phyloP scores from a whole-genome alignment of 768 basidiomycete species.

The Crepidotus variabilis region DNA sequence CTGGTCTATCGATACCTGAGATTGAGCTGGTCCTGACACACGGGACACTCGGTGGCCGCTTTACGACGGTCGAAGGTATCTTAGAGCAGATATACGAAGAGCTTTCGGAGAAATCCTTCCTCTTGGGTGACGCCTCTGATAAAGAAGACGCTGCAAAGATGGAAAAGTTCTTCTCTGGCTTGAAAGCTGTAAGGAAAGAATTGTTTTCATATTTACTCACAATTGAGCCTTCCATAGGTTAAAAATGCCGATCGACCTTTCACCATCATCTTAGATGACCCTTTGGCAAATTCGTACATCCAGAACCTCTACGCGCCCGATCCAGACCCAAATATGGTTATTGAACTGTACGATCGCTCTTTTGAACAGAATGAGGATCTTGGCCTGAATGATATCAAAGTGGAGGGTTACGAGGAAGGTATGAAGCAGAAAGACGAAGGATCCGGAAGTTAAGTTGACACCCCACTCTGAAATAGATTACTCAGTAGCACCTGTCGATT shows the following conservation, averaged over 20 bases:
- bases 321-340: slow-evolving; percentile 88
- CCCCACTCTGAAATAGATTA: too few relatives aligned
- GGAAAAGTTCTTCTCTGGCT: slow-evolving; percentile 65
- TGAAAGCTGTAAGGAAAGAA: slow-evolving; percentile 63
- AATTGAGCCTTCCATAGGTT: slow-evolving; percentile 42
- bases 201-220: background rate
- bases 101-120: slow-evolving; percentile 82
- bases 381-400: slow-evolving; percentile 87
- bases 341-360: slow-evolving; percentile 79
- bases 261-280: slow-evolving; percentile 93
- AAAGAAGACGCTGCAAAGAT: slow-evolving; percentile 56
- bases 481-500: too few relatives aligned
- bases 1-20: slow-evolving; percentile 87
- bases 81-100: slow-evolving; percentile 94
- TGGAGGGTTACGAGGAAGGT: slow-evolving; percentile 60
- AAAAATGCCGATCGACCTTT: slow-evolving; percentile 78
- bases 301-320: slow-evolving; percentile 98
- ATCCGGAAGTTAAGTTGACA: too few relatives aligned
- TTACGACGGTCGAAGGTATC: slow-evolving; percentile 96
- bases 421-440: background rate
- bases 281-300: slow-evolving; percentile 91
- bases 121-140: slow-evolving; percentile 61
- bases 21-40: slow-evolving; percentile 89
- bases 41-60: slow-evolving; percentile 94
- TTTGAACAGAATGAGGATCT: slow-evolving; percentile 94